Conservation (phyloP, 2,329 filamentous ascomycete species). For the Teratosphaeria zuluensis region DNA sequence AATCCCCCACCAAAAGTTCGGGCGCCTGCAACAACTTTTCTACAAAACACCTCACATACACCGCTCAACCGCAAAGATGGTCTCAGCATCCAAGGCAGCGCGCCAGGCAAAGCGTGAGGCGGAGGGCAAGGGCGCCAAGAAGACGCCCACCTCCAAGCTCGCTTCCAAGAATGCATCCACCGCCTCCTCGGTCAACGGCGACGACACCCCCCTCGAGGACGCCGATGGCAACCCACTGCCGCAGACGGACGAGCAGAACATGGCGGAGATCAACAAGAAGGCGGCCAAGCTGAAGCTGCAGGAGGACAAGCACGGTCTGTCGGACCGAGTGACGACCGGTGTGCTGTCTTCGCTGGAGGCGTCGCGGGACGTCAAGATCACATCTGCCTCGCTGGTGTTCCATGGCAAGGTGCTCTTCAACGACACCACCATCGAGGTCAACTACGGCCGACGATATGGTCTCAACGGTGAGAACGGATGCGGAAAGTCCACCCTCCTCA, state of each 20-base stretch:
- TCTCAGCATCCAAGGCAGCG: constrained; percentile 60
- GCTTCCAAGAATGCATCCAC: constrained; percentile 56
- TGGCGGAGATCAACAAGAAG: constrained; percentile 48
- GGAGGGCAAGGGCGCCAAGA: constrained; percentile 62
- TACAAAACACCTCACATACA: background rate
- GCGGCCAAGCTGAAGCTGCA: constrained; percentile 83
- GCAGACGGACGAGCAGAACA: constrained; percentile 54
- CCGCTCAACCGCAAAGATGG: constrained; percentile 38
- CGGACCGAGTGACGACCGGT: constrained; percentile 95
- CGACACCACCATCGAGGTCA: constrained; percentile 87
- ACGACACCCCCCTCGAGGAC: constrained; percentile 56
- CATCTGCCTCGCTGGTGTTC: constrained; percentile 85
- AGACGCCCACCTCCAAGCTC: constrained; percentile 64
- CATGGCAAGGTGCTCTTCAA: constrained; percentile 94
- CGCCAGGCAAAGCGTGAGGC: constrained; percentile 56
- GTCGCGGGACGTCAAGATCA: constrained; percentile 96
- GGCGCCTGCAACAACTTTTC: background rate
- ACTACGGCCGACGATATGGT: constrained; percentile 86
- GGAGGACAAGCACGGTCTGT: constrained; percentile 92
- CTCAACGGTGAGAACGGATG: constrained; percentile 97
- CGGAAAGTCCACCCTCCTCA: constrained; percentile 95
- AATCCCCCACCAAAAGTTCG: background rate
- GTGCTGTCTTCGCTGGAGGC: constrained; percentile 76
- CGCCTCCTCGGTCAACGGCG: constrained; percentile 59
- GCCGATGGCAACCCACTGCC: constrained; percentile 45